These are phyloP conservation scores for Sporothrix mexicana DNA, from an alignment of 2,329 filamentous ascomycete species.

Conservation along the genomic window DNA sequence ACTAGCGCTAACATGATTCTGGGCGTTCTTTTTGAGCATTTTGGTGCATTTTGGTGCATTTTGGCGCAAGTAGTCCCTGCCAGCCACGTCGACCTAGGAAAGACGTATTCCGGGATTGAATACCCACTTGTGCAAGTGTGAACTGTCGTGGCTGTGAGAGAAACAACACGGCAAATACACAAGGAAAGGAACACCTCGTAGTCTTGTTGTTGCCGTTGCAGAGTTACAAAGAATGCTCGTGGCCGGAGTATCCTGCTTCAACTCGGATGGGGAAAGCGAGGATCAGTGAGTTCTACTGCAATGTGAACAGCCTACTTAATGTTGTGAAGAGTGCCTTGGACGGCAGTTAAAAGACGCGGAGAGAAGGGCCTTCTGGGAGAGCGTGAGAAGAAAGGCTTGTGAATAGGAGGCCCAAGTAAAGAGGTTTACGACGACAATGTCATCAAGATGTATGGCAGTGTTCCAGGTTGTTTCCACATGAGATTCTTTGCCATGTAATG, in stretches of 20 bases:
- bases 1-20: constrained; percentile 25
- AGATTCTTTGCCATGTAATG: no score
- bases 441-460: no score
- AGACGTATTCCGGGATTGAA: background rate
- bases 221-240: background rate
- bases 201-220: no score
- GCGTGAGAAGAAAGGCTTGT: background rate
- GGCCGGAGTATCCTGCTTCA: background rate
- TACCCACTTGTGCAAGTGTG: constrained; percentile 1
- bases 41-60: no score
- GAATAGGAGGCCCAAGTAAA: background rate
- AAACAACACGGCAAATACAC: background rate
- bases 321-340: no score
- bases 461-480: no score
- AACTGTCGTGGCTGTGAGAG: background rate
- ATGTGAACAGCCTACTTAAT: no score
- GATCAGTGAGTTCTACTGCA: background rate
- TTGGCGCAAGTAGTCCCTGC: no score
- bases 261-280: background rate
- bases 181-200: no score
- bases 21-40: background rate
- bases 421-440: no score
- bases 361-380: background rate
- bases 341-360: background rate
- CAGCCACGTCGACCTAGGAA: background rate